Evolutionary conservation across 1,284 basidiomycete species (phyloP), one percentile per base, ranked within the genome.

Genomic region (Cryptococcus sp.): DNA sequence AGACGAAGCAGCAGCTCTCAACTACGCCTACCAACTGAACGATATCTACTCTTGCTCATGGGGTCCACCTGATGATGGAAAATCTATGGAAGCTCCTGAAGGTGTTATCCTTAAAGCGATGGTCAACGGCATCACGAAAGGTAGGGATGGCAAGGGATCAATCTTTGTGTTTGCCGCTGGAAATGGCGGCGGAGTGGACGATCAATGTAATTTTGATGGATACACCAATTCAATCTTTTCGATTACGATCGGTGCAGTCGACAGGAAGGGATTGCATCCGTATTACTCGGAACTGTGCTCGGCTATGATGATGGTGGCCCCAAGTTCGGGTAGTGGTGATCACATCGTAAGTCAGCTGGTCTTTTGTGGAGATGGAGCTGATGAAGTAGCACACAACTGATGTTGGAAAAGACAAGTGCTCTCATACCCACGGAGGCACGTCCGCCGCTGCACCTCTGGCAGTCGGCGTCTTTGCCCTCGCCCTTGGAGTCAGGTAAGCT

Each of bases 181-280:
- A 1, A 99, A 98, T 70, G 96, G 96, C 21, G 96, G 91, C 22
- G 82, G 83, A 2, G 81, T 81, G 48, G 90, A 88, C 28, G 96
- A 99, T 70, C 96, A 98, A 76, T 99, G 96, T 79, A 99, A 99
- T 75, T 98, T 99, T 71, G 96, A 98, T 64, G 96, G 96, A 5
- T 99, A 98, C 74, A 99, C 96, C 31, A 98, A 98, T 72, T 91
- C 87, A 61, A 96, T 98, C 59, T 98, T 92, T 76, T 91, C 88
- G 4, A 85, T 98, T 50, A 99, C 96, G 0, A 91, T 99, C 25
- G 87, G 91, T 9, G 91, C 96, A 0, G 81, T 97, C 53, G 94
- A 98, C 68, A 83, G 87, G 68, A 88, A 89, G 67, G 94, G 92
- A 10, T 76, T 90, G 39, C 94, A 97, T 70, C 96, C 96, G 5